Evolutionary conservation across 1,284 basidiomycete species (phyloP).

Genomic region (Agroathelia rolfsii): DNA sequence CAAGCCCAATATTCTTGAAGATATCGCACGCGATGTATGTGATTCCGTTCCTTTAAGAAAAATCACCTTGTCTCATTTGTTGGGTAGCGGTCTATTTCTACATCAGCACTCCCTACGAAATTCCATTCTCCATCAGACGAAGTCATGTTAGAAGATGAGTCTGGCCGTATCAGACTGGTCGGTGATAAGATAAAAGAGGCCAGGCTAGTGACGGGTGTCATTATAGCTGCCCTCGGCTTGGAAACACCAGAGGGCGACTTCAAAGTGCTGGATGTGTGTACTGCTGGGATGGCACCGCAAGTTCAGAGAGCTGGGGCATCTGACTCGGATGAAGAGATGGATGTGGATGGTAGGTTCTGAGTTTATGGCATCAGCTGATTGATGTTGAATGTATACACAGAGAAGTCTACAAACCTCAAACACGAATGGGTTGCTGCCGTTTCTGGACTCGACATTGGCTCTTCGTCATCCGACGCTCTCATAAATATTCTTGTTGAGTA

Average conservation of each 20-base stretch:
- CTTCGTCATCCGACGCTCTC: slow-evolving; percentile 58
- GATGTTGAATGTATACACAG: slow-evolving; percentile 35
- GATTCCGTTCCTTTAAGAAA: slow-evolving; percentile 4
- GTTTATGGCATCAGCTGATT: slow-evolving; percentile 18
- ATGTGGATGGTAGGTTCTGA: slow-evolving; percentile 24
- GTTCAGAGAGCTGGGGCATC: slow-evolving; percentile 21
- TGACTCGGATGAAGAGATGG: slow-evolving; percentile 19
- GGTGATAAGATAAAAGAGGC: slow-evolving; percentile 53
- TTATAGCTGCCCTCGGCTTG: slow-evolving; percentile 82
- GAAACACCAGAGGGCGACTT: slow-evolving; percentile 90
- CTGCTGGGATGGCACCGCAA: slow-evolving; percentile 72
- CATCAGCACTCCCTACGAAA: slow-evolving; percentile 67
- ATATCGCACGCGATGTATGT: slow-evolving; percentile 86
- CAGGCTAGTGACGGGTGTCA: slow-evolving; percentile 80
- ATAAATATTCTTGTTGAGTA: slow-evolving; percentile 82
- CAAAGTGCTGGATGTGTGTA: slow-evolving; percentile 87
- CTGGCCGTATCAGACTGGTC: slow-evolving; percentile 82
- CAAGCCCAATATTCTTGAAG: slow-evolving; percentile 95
- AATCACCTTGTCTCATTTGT: slow-evolving; percentile 2
- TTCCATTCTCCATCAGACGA: slow-evolving; percentile 73
- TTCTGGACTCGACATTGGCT: slow-evolving; percentile 73
- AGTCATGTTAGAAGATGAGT: slow-evolving; percentile 92
- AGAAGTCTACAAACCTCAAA: slow-evolving; percentile 11
- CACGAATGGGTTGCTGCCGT: slow-evolving; percentile 76
- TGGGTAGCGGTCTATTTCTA: slow-evolving; percentile 77